Conservation (phyloP, 768 basidiomycete genomes). For the Scleroderma bovista region DNA sequence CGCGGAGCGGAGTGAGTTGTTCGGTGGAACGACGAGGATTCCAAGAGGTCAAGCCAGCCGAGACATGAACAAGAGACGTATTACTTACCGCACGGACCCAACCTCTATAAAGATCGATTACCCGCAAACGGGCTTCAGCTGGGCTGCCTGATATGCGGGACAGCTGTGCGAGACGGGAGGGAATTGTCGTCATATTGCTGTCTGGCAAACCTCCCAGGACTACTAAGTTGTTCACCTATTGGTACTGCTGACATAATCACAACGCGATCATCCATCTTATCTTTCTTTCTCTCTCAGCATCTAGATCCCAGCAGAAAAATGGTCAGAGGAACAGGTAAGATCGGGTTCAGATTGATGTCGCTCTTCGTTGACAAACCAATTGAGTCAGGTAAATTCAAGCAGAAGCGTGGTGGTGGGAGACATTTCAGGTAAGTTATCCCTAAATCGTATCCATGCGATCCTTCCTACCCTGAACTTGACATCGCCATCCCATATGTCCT, state of each 20-base stretch:
- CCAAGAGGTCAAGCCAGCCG: background rate
- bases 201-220: background rate
- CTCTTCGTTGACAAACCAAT: background rate
- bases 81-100: conserved; percentile 92
- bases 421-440: conserved; percentile 58
- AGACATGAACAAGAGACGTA: conserved; percentile 1
- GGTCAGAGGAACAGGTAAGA: conserved; percentile 29
- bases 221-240: too few species aligned
- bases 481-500: background rate
- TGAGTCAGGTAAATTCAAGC: conserved; percentile 67
- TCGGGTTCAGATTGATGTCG: background rate
- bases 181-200: conserved; percentile 72
- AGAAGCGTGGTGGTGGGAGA: conserved; percentile 83
- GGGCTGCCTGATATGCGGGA: conserved; percentile 52
- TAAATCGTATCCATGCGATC: conserved; percentile 1
- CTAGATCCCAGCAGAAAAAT: conserved; percentile 11
- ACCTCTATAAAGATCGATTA: conserved; percentile 77
- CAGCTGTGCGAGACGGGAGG: conserved; percentile 75
- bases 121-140: conserved; percentile 61
- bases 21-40: background rate
- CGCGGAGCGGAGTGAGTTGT: background rate
- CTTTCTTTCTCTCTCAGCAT: background rate
- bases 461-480: conserved; percentile 3
- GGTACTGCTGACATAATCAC: conserved; percentile 13
- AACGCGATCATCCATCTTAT: conserved; percentile 12